Conservation (phyloP, 140 eudicot genomes). For the Stevia rebaudiana region DNA sequence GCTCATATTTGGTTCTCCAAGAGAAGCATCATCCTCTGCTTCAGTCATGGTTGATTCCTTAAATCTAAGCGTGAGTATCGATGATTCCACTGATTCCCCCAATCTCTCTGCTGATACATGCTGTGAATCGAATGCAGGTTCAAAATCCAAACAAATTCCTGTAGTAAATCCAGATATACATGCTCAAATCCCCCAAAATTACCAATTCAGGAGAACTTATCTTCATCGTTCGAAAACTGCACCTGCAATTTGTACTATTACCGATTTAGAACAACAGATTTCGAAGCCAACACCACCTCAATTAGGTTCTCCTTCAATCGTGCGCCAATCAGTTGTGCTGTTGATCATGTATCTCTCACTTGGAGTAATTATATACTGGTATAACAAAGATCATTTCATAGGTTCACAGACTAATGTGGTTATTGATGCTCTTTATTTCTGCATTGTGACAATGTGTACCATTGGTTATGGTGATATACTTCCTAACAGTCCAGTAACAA, state of each 20-base stretch:
- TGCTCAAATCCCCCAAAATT: slow-evolving; percentile 15
- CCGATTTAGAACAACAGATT: slow-evolving; percentile 30
- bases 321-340: slow-evolving; percentile 56
- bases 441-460: slow-evolving; percentile 90
- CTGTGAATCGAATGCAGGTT: slow-evolving; percentile 4
- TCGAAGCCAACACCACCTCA: slow-evolving; percentile 33
- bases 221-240: slow-evolving; percentile 85
- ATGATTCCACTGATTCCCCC: slow-evolving; percentile 15
- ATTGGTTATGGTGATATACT: slow-evolving; percentile 93
- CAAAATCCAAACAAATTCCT: neutral
- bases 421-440: slow-evolving; percentile 82
- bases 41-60: slow-evolving; percentile 40
- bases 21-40: slow-evolving; percentile 36
- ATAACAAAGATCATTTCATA: slow-evolving; percentile 34
- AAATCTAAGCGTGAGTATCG: slow-evolving; percentile 19
- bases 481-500: slow-evolving; percentile 48
- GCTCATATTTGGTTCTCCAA: slow-evolving; percentile 54
- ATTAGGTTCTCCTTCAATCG: slow-evolving; percentile 32
- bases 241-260: slow-evolving; percentile 70
- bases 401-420: slow-evolving; percentile 63
- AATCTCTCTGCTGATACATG: slow-evolving; percentile 3
- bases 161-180: slow-evolving; percentile 10
- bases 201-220: slow-evolving; percentile 25
- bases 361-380: slow-evolving; percentile 70
- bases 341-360: slow-evolving; percentile 55